Evolutionary conservation across 2,329 filamentous ascomycete genomes (phyloP).

Genomic region (Didymella exigua): DNA sequence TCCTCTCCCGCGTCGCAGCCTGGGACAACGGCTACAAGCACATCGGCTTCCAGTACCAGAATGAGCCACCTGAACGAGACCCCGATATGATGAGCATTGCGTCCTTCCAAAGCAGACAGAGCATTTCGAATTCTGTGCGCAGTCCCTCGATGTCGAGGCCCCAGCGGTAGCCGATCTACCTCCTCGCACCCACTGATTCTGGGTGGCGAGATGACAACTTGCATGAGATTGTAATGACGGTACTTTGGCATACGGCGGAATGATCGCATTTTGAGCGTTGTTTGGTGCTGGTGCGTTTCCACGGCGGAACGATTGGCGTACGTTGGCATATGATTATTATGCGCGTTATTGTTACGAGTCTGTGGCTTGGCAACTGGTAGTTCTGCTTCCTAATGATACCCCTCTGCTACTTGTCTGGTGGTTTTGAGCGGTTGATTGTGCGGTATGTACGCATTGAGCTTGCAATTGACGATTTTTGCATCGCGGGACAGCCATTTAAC

Average conservation of each 20-base stretch:
- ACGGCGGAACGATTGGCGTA: not conserved
- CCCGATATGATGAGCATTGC: constrained; percentile 21
- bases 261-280: constrained; percentile 16
- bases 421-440: constrained; percentile 2
- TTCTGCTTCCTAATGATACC: constrained; percentile 17
- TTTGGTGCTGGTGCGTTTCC: constrained; percentile 6
- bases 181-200: not conserved
- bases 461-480: not conserved
- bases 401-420: constrained; percentile 18
- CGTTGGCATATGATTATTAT: constrained; percentile 4
- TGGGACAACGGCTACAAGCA: constrained; percentile 45
- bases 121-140: constrained; percentile 12
- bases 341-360: not conserved
- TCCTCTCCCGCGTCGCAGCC: constrained; percentile 41
- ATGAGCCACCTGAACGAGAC: constrained; percentile 21
- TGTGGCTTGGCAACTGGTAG: not conserved
- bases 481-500: too few relatives aligned
- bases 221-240: constrained; percentile 18
- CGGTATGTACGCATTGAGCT: not conserved
- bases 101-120: constrained; percentile 16
- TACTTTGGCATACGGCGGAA: constrained; percentile 13
- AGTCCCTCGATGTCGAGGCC: constrained; percentile 10
- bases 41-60: constrained; percentile 17
- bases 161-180: constrained; percentile 10
- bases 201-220: constrained; percentile 3